Base-by-base conservation (phyloP, 495 filamentous ascomycete species). In the Patellaria atrata region DNA sequence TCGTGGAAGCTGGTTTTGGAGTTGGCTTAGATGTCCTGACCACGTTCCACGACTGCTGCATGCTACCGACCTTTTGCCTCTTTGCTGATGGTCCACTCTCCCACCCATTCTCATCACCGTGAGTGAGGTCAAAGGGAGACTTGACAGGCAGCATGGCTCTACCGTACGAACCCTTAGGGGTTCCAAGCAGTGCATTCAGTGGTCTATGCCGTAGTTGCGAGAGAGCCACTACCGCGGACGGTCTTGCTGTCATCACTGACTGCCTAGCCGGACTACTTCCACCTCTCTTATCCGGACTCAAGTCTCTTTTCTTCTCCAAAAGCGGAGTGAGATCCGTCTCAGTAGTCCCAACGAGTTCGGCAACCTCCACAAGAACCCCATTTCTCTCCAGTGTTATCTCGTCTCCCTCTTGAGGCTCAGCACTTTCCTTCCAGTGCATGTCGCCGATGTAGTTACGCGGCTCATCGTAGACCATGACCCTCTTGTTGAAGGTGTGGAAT, bases 401-500 rank as follows among this genome's bases (percentile, higher is more conserved):
- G 44, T 92, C 83, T 11, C 85, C 85, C 40, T 75, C 76, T 19
- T 77, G 68, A 3, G 80, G 48, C 7, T 67, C 64, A 30, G 64
- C 68, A 30, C 65, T 65, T 14, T 76, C 66, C 24, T 70, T 71
- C 80, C 79, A 89, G 50, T 93, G 82, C 17, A 70, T 71, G 48
- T 94, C 86, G 6, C 84, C 86, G 18, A 93, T 64, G 42, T 75
- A 81, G 54, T 89, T 82, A 0, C 81, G 69, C 12, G 64, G 59
- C 11, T 74, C 72, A 51, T 94, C 85, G 47, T 87, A 87, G 14
- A 89, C 79, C 85, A 94, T 92, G 24, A 84, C 61, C 3, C 85
- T 74, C 44, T 77, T 82, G 58, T 94, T 94, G 65, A 91, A 91
- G 1, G 80, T 79, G 52, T 94, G 85, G 50, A 74, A 92, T 33